Base-by-base conservation (phyloP, 805 yeast genomes). In the Jamesozyma rosinii region DNA sequence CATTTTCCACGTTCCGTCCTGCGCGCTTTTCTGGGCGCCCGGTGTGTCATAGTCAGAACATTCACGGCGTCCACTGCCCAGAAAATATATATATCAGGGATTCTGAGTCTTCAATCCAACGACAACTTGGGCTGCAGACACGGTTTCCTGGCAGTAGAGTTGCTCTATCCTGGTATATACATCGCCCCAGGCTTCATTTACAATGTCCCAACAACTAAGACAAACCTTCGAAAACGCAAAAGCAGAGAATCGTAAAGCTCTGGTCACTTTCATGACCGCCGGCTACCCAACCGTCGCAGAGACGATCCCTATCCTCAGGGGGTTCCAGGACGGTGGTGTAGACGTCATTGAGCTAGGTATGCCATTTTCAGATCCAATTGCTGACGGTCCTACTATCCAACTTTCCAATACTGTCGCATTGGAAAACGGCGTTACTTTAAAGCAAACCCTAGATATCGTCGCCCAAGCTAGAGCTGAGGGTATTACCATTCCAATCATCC, bases 371-470 rank as follows among this genome's bases (percentile, higher is more conserved):
- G 99, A 92, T 63, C 98, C 99, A 32, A 88, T 92, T 62, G 99
- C 97, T 29, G 99, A 92, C 64, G 99, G 99, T 38, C 95, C 97
- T 33, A 86, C 95, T 15, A 92, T 92, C 57, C 98, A 92, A 68
- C 79, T 70, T 29, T 87, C 97, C 32, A 89, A 89, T 67, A 76
- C 76, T 18, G 70, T 68, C n/a, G 92, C 98, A 17, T 72, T 92
- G 49, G 72, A 76, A 21, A 90, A 92, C 55, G 95, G 95, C 13
- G 76, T 88, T 46, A 81, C 87, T 26, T 79, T 87, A 49, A 61
- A 68, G 6, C 70, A 72, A 56, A 79, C 87, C 50, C 67, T 92
- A 47, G 88, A 83, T 14, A 60, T 86, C 37, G 85, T 92, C 21
- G 65, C 69, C 45, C 59, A 75, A 52, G 97, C 97, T 27, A 77